These are phyloP conservation scores for Turnera subulata DNA, from an alignment of 345 rosid genomes.

Conservation along the genomic window DNA sequence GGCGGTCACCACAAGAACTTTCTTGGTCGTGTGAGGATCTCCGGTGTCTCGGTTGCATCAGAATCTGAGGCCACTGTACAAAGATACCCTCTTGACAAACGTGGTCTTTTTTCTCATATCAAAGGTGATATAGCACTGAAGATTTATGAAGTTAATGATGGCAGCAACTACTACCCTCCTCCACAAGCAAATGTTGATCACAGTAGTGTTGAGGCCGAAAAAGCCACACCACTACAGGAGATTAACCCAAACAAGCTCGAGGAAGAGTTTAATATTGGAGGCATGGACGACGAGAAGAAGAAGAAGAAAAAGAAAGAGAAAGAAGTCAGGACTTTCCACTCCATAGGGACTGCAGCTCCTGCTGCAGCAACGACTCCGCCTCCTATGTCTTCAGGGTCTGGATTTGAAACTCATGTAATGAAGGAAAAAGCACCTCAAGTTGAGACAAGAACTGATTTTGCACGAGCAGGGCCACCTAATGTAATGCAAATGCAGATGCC, in stretches of 20 bases:
- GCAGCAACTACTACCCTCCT: slow-evolving; percentile 5
- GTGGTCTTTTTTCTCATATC: slow-evolving; percentile 66
- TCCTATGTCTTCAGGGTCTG: slow-evolving; percentile 16
- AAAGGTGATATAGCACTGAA: slow-evolving; percentile 68
- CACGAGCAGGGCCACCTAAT: slow-evolving; percentile 27
- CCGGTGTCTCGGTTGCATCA: slow-evolving; percentile 55
- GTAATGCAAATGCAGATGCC: slow-evolving; percentile 34
- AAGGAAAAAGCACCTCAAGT: slow-evolving; percentile 17
- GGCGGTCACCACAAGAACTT: slow-evolving; percentile 50
- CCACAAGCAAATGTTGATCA: slow-evolving; percentile 7
- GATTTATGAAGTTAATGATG: slow-evolving; percentile 36
- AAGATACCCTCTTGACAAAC: slow-evolving; percentile 79
- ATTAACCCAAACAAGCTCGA: slow-evolving; percentile 21
- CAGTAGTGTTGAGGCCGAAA: slow-evolving; percentile 14
- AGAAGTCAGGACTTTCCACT: slow-evolving; percentile 71
- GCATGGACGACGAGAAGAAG: slow-evolving; percentile 12
- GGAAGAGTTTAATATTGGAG: slow-evolving; percentile 18
- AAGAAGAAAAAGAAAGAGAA: slow-evolving; percentile 56
- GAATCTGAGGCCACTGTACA: slow-evolving; percentile 58
- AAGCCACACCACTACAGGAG: slow-evolving; percentile 30
- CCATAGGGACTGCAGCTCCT: slow-evolving; percentile 46
- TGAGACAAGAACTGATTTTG: slow-evolving; percentile 29
- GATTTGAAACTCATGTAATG: slow-evolving; percentile 19
- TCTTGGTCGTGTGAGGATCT: slow-evolving; percentile 78
- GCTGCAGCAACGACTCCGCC: slow-evolving; percentile 28